These are phyloP conservation scores for Rhizophora mangle DNA, from an alignment of 345 rosid genomes.

Conservation along the genomic window DNA sequence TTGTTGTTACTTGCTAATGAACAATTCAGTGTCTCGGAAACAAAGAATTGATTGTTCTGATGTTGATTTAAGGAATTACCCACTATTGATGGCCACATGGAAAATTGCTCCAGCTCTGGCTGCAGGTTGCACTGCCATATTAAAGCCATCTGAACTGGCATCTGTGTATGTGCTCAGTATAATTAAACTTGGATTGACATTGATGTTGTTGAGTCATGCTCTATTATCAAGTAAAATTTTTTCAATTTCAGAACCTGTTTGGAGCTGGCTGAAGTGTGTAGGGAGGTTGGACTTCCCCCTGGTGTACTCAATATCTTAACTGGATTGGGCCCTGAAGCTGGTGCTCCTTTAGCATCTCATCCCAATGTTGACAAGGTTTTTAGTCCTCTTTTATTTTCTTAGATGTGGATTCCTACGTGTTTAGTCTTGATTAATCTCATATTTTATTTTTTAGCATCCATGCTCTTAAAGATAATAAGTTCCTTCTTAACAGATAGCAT, in stretches of 20 bases:
- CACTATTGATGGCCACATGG: constrained; percentile 90
- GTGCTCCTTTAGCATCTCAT: constrained; percentile 94
- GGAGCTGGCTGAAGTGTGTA: constrained; percentile 92
- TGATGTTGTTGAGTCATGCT: constrained; percentile 5
- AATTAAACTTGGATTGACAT: constrained; percentile 8
- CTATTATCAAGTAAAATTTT: constrained; percentile 5
- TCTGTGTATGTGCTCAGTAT: constrained; percentile 56
- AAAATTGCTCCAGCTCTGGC: constrained; percentile 99
- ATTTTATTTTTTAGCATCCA: background rate
- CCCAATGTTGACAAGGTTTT: constrained; percentile 89
- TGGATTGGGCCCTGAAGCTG: constrained; percentile 98
- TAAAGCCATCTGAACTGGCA: constrained; percentile 90
- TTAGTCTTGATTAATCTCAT: constrained; percentile 5
- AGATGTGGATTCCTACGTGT: constrained; percentile 11
- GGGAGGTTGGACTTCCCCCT: constrained; percentile 89
- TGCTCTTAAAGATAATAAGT: constrained; percentile 17
- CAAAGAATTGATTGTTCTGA: constrained; percentile 17
- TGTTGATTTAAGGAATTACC: constrained; percentile 77
- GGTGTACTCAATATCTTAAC: constrained; percentile 92
- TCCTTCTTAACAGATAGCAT: constrained; percentile 60
- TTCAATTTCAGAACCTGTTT: constrained; percentile 77
- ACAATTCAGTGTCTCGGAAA: background rate
- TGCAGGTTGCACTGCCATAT: constrained; percentile 90
- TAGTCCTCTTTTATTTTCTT: constrained; percentile 1
- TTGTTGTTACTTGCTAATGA: background rate